Conservation (phyloP, 2,329 filamentous ascomycete genomes). For the Fusarium foetens region DNA sequence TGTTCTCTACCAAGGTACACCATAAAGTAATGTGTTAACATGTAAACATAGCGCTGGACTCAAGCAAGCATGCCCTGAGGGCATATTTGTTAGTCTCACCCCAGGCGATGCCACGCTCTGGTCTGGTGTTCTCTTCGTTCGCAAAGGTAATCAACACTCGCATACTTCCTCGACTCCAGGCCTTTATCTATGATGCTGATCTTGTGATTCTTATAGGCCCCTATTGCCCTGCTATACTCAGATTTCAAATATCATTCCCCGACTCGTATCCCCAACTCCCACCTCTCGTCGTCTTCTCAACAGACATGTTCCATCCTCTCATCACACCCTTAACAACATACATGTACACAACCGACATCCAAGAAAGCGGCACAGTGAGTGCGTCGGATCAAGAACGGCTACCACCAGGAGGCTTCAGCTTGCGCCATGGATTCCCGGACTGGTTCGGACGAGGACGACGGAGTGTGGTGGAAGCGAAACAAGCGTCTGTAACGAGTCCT, state of each 20-base stretch:
- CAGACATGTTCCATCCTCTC: conserved; percentile 94
- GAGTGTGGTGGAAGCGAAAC: conserved; percentile 52
- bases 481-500: conserved; percentile 49
- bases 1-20: conserved; percentile 46
- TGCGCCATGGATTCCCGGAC: conserved; percentile 87
- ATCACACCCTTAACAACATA: conserved; percentile 95
- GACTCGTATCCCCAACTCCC: conserved; percentile 80
- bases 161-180: no score
- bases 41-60: conserved; percentile 72
- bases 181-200: background rate
- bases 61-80: conserved; percentile 83
- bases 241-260: conserved; percentile 91
- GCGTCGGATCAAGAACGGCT: conserved; percentile 84
- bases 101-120: conserved; percentile 84
- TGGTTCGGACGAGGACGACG: conserved; percentile 79
- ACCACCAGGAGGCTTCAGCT: conserved; percentile 88
- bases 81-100: conserved; percentile 86
- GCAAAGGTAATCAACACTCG: conserved; percentile 72
- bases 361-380: conserved; percentile 80
- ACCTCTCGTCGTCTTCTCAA: conserved; percentile 87
- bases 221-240: conserved; percentile 86
- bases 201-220: conserved; percentile 69
- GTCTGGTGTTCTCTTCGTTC: conserved; percentile 92
- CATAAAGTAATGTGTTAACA: conserved; percentile 40
- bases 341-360: conserved; percentile 84